Conservation (phyloP, 306 rosid genomes). For the Hippophae gyantsensis region DNA sequence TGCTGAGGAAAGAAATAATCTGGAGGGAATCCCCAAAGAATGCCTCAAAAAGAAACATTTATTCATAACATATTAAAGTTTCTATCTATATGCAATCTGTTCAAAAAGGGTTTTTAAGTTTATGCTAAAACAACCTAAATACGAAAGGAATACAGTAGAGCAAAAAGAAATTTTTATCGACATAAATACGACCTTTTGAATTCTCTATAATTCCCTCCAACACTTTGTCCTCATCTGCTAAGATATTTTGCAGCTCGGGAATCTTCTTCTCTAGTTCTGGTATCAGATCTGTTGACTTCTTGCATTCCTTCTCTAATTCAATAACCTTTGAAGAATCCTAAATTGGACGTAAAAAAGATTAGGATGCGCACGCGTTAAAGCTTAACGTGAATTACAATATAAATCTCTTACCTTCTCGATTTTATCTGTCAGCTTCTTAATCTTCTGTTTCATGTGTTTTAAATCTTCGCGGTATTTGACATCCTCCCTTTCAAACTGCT, state of each 20-base stretch:
- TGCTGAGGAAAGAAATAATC: too few species aligned
- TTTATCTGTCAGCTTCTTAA: conserved; percentile 78
- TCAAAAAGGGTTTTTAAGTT: too few species aligned
- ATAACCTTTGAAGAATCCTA: conserved; percentile 71
- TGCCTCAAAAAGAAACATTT: too few species aligned
- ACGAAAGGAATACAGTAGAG: too few species aligned
- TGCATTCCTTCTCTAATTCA: conserved; percentile 55
- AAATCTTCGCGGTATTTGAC: conserved; percentile 79
- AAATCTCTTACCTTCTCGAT: conserved; percentile 55
- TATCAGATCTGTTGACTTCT: conserved; percentile 59
- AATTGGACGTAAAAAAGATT: conserved; percentile 21
- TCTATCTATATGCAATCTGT: too few species aligned
- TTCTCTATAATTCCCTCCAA: conserved; percentile 72
- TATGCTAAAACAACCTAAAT: too few species aligned
- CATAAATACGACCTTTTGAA: conserved; percentile 51
- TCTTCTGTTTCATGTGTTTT: conserved; percentile 79
- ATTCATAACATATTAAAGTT: too few species aligned
- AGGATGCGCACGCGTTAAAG: conserved; percentile 1
- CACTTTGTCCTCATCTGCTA: conserved; percentile 65
- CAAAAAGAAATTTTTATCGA: not conserved
- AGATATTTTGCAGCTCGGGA: conserved; percentile 64
- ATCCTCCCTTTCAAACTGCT: conserved; percentile 93
- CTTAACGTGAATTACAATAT: not conserved
- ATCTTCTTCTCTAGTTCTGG: conserved; percentile 69
- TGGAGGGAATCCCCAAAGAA: too few species aligned